A percentile compares a stretch with the other conserved stretches of the same genome.
Evolutionary conservation across 2,329 filamentous ascomycete species (phyloP).

Genomic region (Fusarium zealandicum): DNA sequence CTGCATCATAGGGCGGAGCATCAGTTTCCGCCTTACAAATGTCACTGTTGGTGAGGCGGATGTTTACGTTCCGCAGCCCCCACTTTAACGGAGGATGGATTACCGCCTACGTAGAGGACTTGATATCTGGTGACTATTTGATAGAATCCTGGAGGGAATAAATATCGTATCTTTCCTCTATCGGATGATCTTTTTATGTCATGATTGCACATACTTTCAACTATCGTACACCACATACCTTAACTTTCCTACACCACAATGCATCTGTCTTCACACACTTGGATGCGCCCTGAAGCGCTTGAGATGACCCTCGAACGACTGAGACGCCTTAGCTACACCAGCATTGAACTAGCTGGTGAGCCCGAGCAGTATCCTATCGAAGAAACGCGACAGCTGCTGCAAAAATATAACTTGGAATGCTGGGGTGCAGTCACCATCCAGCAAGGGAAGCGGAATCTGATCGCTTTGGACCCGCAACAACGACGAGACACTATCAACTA

Average conservation of each 20-base stretch:
- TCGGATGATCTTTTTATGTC: too few relatives aligned
- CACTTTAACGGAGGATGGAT: neutral
- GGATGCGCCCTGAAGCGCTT: constrained; percentile 32
- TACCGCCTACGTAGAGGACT: too few relatives aligned
- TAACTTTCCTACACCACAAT: constrained; percentile 4
- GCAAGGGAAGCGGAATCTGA: constrained; percentile 26
- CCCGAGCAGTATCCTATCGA: constrained; percentile 9
- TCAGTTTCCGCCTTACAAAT: too few relatives aligned
- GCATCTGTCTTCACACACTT: constrained; percentile 33
- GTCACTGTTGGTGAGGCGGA: too few relatives aligned
- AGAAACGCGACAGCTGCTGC: constrained; percentile 13
- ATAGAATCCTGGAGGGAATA: too few relatives aligned
- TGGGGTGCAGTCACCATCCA: constrained; percentile 34
- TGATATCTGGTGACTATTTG: too few relatives aligned
- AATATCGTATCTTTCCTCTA: too few relatives aligned
- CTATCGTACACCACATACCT: too few relatives aligned
- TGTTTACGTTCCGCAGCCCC: too few relatives aligned
- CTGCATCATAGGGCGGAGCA: too few relatives aligned
- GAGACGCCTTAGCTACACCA: constrained; percentile 20
- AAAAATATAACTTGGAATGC: constrained; percentile 25
- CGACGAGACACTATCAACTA: constrained; percentile 22
- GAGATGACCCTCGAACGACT: constrained; percentile 27
- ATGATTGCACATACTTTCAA: too few relatives aligned
- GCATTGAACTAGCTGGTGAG: constrained; percentile 27
- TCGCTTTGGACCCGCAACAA: constrained; percentile 23